A percentile compares a stretch with the other conserved stretches of the same genome.
phyloP scores from a whole-genome alignment of 257 asterid genomes.

The Solanum commersonii region DNA sequence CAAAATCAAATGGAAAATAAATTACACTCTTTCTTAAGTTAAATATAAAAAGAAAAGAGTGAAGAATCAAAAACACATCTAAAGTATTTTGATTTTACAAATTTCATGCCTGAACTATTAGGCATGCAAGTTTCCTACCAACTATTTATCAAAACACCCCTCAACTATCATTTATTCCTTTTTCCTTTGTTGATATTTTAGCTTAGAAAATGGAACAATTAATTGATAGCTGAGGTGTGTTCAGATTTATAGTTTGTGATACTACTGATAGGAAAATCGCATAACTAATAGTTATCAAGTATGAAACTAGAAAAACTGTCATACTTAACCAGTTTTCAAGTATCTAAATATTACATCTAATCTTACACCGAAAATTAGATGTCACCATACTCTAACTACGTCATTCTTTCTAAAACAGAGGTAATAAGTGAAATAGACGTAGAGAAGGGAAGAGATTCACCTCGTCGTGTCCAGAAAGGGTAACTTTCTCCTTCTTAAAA shows the following conservation, averaged over 20 bases:
- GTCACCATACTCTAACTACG: neutral
- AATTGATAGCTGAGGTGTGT: neutral
- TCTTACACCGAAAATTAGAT: neutral
- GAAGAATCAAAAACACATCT: neutral
- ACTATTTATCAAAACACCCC: neutral
- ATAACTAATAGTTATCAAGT: neutral
- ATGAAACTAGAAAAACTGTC: neutral
- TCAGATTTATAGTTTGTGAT: no score
- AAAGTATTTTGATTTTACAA: neutral
- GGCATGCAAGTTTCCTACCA: neutral
- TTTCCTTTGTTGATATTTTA: neutral
- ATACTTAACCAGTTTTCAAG: neutral
- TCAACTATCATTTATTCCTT: neutral
- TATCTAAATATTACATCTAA: neutral
- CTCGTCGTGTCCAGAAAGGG: constrained; percentile 87
- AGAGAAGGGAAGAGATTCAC: constrained; percentile 9
- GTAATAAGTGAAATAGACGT: neutral
- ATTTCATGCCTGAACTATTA: neutral
- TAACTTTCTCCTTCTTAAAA: constrained; percentile 68
- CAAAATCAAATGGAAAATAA: neutral
- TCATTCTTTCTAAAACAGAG: neutral
- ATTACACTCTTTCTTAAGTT: neutral
- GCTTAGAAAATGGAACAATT: neutral
- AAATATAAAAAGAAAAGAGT: neutral
- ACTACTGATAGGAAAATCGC: neutral